Evolutionary conservation across 1,284 basidiomycete genomes (phyloP).

Genomic region (Moniliophthora roreri): DNA sequence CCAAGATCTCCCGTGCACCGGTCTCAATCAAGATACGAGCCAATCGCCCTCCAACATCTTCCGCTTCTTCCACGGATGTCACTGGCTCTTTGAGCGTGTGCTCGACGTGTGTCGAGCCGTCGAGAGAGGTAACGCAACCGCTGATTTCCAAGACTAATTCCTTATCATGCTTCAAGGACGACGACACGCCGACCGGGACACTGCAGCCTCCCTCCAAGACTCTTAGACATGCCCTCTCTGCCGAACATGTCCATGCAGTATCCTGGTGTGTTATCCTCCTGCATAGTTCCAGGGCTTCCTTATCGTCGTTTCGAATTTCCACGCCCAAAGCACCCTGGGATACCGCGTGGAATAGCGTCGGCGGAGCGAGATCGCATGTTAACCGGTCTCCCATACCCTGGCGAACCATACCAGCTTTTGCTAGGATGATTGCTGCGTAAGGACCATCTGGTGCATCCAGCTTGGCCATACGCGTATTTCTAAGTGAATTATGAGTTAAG

Average conservation of each 20-base stretch:
- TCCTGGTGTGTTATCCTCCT: constrained; percentile 69
- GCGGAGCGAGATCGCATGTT: constrained; percentile 74
- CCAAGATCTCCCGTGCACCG: constrained; percentile 78
- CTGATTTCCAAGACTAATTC: constrained; percentile 57
- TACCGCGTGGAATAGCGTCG: constrained; percentile 86
- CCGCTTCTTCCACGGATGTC: constrained; percentile 57
- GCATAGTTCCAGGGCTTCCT: constrained; percentile 61
- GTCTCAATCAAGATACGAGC: constrained; percentile 62
- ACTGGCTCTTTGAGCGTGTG: constrained; percentile 60
- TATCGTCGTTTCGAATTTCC: constrained; percentile 81
- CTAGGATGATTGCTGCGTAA: constrained; percentile 90
- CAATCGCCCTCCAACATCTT: constrained; percentile 64
- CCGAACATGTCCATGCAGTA: constrained; percentile 75
- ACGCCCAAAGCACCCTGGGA: constrained; percentile 92
- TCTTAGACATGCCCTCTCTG: constrained; percentile 86
- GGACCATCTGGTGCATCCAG: constrained; percentile 86
- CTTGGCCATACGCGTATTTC: constrained; percentile 86
- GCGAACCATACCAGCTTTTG: constrained; percentile 91
- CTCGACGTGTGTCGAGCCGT: constrained; percentile 72
- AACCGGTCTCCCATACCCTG: constrained; percentile 78
- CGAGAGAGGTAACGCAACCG: constrained; percentile 80
- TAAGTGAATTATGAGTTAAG: constrained; percentile 9
- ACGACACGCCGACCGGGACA: constrained; percentile 90
- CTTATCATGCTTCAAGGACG: constrained; percentile 33
- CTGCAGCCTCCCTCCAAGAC: constrained; percentile 96